Conservation (phyloP, 495 filamentous ascomycete genomes). For the Darksidea phi region DNA sequence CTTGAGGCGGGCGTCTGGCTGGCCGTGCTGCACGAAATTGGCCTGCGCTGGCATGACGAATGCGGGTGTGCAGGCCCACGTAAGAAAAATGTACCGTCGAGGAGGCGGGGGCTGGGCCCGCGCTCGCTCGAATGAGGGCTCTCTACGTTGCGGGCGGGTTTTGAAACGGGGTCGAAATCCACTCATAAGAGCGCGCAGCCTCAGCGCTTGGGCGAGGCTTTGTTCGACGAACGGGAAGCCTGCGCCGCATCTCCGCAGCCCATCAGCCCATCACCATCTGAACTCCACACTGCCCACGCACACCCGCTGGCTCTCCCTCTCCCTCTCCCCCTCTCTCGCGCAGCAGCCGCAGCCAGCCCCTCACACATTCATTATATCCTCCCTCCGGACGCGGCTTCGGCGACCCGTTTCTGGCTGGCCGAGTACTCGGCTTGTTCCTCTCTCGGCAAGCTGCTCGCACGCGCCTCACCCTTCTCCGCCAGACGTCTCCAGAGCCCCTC, state of each 20-base stretch:
- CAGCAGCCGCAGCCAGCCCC: background rate
- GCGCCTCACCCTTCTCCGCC: constrained; percentile 18
- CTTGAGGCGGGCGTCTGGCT: constrained; percentile 9
- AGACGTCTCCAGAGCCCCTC: constrained; percentile 1
- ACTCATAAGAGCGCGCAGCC: constrained; percentile 18
- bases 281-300: too few relatives aligned
- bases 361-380: too few relatives aligned
- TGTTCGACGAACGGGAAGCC: background rate
- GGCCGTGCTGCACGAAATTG: constrained; percentile 18
- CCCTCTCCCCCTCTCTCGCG: constrained; percentile 2
- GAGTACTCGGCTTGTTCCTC: constrained; percentile 15
- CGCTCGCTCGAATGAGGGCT: constrained; percentile 22
- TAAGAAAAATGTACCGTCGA: constrained; percentile 10
- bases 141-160: constrained; percentile 34
- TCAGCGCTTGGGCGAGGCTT: constrained; percentile 12
- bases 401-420: background rate
- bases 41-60: constrained; percentile 11
- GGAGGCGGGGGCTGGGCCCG: constrained; percentile 3
- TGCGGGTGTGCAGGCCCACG: constrained; percentile 21
- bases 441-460: constrained; percentile 29
- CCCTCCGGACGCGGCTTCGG: constrained; percentile 7
- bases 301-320: constrained; percentile 2
- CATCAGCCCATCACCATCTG: too few relatives aligned
- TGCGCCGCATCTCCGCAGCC: constrained; percentile 11
- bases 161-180: constrained; percentile 29